These are phyloP conservation scores for Urochloa ruziziensis DNA, from an alignment of 176 grass and related monocot species.

Conservation along the genomic window DNA sequence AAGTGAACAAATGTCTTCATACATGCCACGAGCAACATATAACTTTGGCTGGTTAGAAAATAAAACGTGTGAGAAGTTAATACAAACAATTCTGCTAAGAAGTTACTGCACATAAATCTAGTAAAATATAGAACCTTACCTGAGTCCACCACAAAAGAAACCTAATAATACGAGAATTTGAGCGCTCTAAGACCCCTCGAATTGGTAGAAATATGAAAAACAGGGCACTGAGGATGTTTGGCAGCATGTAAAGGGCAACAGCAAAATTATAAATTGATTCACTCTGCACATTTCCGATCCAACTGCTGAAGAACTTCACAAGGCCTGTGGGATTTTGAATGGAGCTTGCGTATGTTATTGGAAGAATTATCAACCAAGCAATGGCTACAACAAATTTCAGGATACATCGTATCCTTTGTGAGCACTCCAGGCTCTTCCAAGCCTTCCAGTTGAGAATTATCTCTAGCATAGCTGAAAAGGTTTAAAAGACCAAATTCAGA, in stretches of 20 bases:
- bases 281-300: slow-evolving; percentile 65
- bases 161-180: slow-evolving; percentile 60
- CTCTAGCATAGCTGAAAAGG: slow-evolving; percentile 68
- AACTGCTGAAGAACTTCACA: slow-evolving; percentile 83
- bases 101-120: slow-evolving; percentile 11
- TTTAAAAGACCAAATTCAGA: slow-evolving; percentile 24
- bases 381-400: slow-evolving; percentile 82
- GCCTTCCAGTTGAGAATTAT: slow-evolving; percentile 90
- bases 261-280: slow-evolving; percentile 84
- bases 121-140: slow-evolving; percentile 46
- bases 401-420: slow-evolving; percentile 62
- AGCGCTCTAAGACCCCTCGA: slow-evolving; percentile 59
- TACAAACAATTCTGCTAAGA: slow-evolving; percentile 21
- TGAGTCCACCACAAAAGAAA: slow-evolving; percentile 98
- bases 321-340: slow-evolving; percentile 82
- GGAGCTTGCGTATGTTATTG: slow-evolving; percentile 64
- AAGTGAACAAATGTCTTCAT: slow-evolving; percentile 77
- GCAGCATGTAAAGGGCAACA: slow-evolving; percentile 85
- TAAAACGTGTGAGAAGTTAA: not conserved
- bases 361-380: slow-evolving; percentile 92
- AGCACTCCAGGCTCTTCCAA: slow-evolving; percentile 79
- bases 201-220: slow-evolving; percentile 84
- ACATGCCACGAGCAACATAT: slow-evolving; percentile 95
- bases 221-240: slow-evolving; percentile 82
- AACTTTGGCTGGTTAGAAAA: slow-evolving; percentile 67